Conservation (phyloP, 2,329 filamentous ascomycete genomes). For the Ophiocordyceps sinensis region DNA sequence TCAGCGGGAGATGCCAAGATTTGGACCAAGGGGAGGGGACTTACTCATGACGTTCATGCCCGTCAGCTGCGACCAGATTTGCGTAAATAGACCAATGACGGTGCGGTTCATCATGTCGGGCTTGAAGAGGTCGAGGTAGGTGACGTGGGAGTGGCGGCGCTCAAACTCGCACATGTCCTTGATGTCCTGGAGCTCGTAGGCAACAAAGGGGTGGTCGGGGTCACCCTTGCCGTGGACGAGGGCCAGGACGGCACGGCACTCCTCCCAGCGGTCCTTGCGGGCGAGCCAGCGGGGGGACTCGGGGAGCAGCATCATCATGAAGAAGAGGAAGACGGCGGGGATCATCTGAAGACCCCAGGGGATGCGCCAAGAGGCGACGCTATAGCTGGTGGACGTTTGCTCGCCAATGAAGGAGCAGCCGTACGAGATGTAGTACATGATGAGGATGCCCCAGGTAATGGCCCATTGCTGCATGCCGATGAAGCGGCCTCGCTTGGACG, state of each 20-base stretch:
- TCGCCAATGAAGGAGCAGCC: constrained; percentile 45
- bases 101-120: constrained; percentile 48
- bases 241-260: constrained; percentile 35
- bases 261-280: constrained; percentile 43
- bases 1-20: neutral
- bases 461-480: constrained; percentile 62
- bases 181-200: constrained; percentile 57
- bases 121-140: constrained; percentile 57
- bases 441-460: constrained; percentile 52
- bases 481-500: constrained; percentile 45
- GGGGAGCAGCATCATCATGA: constrained; percentile 44
- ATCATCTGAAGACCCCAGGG: constrained; percentile 54
- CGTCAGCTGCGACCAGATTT: constrained; percentile 42
- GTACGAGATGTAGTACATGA: constrained; percentile 56
- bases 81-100: constrained; percentile 33
- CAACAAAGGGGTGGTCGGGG: constrained; percentile 48
- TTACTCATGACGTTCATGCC: constrained; percentile 45
- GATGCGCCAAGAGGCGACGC: constrained; percentile 43
- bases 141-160: constrained; percentile 50
- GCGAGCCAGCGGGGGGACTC: constrained; percentile 53
- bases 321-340: constrained; percentile 42
- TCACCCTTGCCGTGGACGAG: constrained; percentile 55
- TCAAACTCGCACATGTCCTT: constrained; percentile 62
- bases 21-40: constrained; percentile 3
- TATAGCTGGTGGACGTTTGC: constrained; percentile 15